Evolutionary conservation across 1,139 yeast genomes (phyloP).

Genomic region (Magnusiomyces clavatus): DNA sequence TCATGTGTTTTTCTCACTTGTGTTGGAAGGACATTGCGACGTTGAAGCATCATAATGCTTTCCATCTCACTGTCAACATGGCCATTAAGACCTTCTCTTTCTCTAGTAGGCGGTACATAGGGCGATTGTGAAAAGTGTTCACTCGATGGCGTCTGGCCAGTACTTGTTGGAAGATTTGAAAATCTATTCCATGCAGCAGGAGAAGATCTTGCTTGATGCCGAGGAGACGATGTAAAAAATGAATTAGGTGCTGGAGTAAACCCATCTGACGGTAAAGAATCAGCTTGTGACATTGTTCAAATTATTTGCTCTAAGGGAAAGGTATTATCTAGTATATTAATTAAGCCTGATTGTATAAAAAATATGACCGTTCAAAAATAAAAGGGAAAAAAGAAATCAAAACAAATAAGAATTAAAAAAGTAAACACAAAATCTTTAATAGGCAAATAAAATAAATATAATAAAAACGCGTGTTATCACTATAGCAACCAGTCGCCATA

Average conservation of each 20-base stretch:
- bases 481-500: too few species aligned
- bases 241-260: neutral
- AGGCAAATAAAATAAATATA: neutral
- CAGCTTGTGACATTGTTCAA: constrained; percentile 2
- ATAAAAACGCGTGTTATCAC: neutral
- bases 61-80: neutral
- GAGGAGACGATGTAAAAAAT: neutral
- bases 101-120: neutral
- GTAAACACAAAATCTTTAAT: neutral
- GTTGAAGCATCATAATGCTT: constrained; percentile 2
- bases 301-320: neutral
- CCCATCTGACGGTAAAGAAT: neutral
- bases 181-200: constrained; percentile 2
- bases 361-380: neutral
- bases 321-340: neutral
- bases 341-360: neutral
- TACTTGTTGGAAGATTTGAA: constrained; percentile 4
- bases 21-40: constrained; percentile 12
- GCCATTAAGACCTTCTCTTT: neutral
- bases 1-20: constrained; percentile 79
- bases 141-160: neutral
- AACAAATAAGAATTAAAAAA: neutral
- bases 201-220: neutral
- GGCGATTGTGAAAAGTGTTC: neutral
- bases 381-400: neutral